A percentile compares a stretch with the other conserved stretches of the same genome.
These are phyloP conservation scores for Ophiostoma novo-ulmi DNA, from an alignment of 2,329 filamentous ascomycete genomes.

Conservation along the genomic window DNA sequence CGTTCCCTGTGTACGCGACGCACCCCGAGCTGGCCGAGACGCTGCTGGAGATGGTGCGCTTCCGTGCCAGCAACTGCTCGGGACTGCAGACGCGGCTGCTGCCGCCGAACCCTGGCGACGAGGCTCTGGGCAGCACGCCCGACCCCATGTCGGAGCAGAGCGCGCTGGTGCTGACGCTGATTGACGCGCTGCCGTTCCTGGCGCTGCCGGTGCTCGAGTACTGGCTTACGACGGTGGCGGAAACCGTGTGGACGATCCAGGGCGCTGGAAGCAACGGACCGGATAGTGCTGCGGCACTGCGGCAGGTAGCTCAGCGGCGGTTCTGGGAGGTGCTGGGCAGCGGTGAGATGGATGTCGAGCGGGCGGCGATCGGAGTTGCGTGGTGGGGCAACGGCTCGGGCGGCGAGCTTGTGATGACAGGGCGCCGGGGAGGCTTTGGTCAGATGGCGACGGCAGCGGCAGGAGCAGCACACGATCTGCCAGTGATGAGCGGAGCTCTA, in stretches of 20 bases:
- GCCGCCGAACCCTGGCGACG: constrained; percentile 34
- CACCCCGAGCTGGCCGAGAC: constrained; percentile 76
- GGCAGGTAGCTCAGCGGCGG: constrained; percentile 60
- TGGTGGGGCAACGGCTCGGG: constrained; percentile 72
- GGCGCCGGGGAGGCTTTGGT: neutral
- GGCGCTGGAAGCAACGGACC: constrained; percentile 38
- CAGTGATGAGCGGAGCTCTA: constrained; percentile 33
- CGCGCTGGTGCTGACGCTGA: constrained; percentile 66
- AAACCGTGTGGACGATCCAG: constrained; percentile 59
- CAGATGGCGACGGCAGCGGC: neutral
- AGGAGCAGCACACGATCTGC: constrained; percentile 38
- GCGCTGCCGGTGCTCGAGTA: constrained; percentile 66
- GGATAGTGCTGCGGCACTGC: constrained; percentile 42
- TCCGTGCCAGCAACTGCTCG: constrained; percentile 46
- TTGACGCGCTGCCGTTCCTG: constrained; percentile 73
- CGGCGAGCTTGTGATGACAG: constrained; percentile 45
- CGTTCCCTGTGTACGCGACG: constrained; percentile 64
- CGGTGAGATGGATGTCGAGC: constrained; percentile 84
- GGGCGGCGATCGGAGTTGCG: constrained; percentile 68
- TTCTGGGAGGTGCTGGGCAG: constrained; percentile 75
- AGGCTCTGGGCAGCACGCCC: constrained; percentile 30
- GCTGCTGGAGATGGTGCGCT: constrained; percentile 70
- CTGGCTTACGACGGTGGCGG: constrained; percentile 70
- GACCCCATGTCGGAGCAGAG: constrained; percentile 67
- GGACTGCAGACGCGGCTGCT: neutral